These are phyloP conservation scores for Starmera stellimalicola DNA, from an alignment of 1,139 yeast genomes.

Conservation along the genomic window DNA sequence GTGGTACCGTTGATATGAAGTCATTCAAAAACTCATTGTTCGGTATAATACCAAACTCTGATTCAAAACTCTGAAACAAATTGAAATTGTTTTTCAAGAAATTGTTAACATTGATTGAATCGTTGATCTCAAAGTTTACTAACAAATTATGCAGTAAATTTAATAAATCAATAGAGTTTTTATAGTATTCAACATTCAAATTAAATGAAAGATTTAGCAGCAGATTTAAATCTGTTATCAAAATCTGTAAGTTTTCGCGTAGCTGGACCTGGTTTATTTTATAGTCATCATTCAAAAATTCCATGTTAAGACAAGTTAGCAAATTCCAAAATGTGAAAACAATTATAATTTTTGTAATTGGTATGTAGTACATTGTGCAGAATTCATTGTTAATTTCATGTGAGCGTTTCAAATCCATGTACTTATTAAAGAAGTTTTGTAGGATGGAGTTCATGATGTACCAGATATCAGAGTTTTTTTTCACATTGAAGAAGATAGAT, in stretches of 20 bases:
- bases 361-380: conserved; percentile 7
- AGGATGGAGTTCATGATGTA: conserved; percentile 13
- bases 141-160: conserved; percentile 2
- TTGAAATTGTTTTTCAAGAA: background rate
- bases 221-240: background rate
- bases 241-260: conserved; percentile 3
- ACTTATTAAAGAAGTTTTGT: conserved; percentile 12
- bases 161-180: background rate
- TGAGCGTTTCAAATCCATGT: conserved; percentile 9
- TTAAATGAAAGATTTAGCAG: background rate
- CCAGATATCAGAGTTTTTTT: conserved; percentile 10
- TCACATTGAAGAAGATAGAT: conserved; percentile 8
- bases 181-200: background rate
- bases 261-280: background rate
- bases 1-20: conserved; percentile 10
- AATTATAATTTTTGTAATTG: conserved; percentile 8
- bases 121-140: conserved; percentile 1
- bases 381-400: conserved; percentile 9
- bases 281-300: conserved; percentile 4
- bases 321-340: conserved; percentile 7
- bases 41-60: conserved; percentile 12
- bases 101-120: background rate
- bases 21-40: conserved; percentile 14
- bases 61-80: conserved; percentile 9
- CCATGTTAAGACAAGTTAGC: conserved; percentile 7